Conservation (phyloP, 257 asterid species). For the Solanum virginianum region DNA sequence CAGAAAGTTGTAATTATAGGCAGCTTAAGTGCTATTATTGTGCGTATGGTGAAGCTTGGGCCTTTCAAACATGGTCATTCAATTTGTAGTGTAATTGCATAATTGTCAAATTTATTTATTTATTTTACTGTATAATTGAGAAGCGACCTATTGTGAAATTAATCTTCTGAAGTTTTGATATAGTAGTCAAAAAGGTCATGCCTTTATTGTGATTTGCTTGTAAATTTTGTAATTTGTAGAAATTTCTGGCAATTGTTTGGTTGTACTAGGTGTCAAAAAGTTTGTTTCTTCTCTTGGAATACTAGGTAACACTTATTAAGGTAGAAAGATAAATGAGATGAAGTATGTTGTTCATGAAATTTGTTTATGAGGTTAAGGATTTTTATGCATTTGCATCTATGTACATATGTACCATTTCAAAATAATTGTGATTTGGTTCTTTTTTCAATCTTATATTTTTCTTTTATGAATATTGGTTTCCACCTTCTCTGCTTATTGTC, state of each 20-base stretch:
- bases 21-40: background rate
- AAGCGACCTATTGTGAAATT: background rate
- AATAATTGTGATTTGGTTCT: too few relatives aligned
- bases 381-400: background rate
- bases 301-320: background rate
- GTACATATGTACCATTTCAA: too few relatives aligned
- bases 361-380: background rate
- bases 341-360: background rate
- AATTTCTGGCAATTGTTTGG: background rate
- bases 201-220: background rate
- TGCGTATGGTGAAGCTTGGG: background rate
- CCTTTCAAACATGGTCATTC: background rate
- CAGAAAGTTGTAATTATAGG: too few relatives aligned
- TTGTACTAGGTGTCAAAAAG: background rate
- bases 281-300: background rate
- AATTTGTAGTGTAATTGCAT: background rate
- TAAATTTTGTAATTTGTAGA: background rate
- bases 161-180: background rate
- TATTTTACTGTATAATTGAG: background rate
- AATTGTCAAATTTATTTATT: background rate
- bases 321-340: background rate
- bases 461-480: too few relatives aligned
- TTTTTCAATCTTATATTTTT: too few relatives aligned
- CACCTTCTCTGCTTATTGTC: too few relatives aligned
- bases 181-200: background rate